Evolutionary conservation across 495 filamentous ascomycete species (phyloP), one percentile per base, ranked within the genome.

Genomic region (Podospora fimiseda): DNA sequence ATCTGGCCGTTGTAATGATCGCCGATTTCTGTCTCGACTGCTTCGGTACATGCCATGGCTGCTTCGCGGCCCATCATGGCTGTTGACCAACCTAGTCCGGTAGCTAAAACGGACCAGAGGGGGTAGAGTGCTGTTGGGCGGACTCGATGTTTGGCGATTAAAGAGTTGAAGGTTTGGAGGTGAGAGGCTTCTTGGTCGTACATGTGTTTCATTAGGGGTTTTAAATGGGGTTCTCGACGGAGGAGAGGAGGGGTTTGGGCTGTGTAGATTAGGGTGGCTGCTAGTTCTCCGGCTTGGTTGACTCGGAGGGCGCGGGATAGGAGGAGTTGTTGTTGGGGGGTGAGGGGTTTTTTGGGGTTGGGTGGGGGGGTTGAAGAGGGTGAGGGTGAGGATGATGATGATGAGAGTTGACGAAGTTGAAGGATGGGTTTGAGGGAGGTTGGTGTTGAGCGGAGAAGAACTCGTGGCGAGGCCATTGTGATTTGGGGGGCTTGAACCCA

Each of bases 41-140:
- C 93, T 71, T 98, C 93, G 9, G 93, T 98, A 64, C 93, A 98
- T 19, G 94, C 93, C 93, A 98, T 98, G 2, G 93, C 90, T 0
- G 93, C 92, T 71, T 97, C 92, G 37, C 87, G 80, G 0, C 94
- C 90, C 77, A 97, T 77, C n/a, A 90, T 66, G 0, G 84, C 93
- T 1, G 93, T 98, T 2, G 80, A 79, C 87, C 94, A 95, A 13
- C 93, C 93, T 2, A 98, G 70, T 2, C 85, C 87, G 0, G 89
- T 85, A 9, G 94, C 88, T 0, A 90, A 82, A 9, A 81, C 75
- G n/a, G 82, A 78, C 93, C 93, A 98, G 6, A 96, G 37, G 1
- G 94, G 94, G 62, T 93, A 95, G 78, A 98, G 87, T 22, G 87
- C 88, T 6, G 93, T 97, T 0, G 93, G 93, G 0, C 93, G 91